Conservation (phyloP, 805 yeast species). For the Wickerhamiella occidentalis region DNA sequence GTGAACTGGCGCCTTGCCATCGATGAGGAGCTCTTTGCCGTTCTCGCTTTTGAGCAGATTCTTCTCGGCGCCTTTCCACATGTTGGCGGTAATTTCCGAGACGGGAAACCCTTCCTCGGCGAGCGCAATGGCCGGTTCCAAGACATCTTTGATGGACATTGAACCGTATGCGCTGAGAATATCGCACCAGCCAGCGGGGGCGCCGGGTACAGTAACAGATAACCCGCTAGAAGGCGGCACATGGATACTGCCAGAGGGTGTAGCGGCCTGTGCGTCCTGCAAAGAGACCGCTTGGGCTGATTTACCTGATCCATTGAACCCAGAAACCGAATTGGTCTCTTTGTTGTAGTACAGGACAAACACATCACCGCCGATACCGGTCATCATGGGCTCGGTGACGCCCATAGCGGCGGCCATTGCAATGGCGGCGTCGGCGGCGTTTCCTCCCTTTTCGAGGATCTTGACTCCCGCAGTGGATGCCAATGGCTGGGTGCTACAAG, state of each 20-base stretch:
- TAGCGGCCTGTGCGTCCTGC: slow-evolving; percentile 34
- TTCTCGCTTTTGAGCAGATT: slow-evolving; percentile 31
- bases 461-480: slow-evolving; percentile 63
- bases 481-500: slow-evolving; percentile 62
- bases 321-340: slow-evolving; percentile 40
- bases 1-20: slow-evolving; percentile 37
- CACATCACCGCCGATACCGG: slow-evolving; percentile 33
- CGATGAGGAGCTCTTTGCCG: slow-evolving; percentile 28
- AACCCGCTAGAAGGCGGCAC: slow-evolving; percentile 43
- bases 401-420: slow-evolving; percentile 33
- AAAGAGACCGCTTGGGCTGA: slow-evolving; percentile 42
- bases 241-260: slow-evolving; percentile 34
- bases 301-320: slow-evolving; percentile 68
- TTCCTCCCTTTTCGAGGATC: slow-evolving; percentile 60
- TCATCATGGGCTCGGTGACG: slow-evolving; percentile 31
- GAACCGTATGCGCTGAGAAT: slow-evolving; percentile 61
- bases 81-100: slow-evolving; percentile 41
- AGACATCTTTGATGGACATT: slow-evolving; percentile 43
- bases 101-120: slow-evolving; percentile 61
- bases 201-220: slow-evolving; percentile 64
- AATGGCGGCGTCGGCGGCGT: slow-evolving; percentile 36
- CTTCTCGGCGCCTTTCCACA: slow-evolving; percentile 36
- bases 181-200: slow-evolving; percentile 70
- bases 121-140: slow-evolving; percentile 38
- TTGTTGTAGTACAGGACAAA: slow-evolving; percentile 50